phyloP scores from a whole-genome alignment of 2,329 filamentous ascomycete genomes.

The Moelleriella libera region DNA sequence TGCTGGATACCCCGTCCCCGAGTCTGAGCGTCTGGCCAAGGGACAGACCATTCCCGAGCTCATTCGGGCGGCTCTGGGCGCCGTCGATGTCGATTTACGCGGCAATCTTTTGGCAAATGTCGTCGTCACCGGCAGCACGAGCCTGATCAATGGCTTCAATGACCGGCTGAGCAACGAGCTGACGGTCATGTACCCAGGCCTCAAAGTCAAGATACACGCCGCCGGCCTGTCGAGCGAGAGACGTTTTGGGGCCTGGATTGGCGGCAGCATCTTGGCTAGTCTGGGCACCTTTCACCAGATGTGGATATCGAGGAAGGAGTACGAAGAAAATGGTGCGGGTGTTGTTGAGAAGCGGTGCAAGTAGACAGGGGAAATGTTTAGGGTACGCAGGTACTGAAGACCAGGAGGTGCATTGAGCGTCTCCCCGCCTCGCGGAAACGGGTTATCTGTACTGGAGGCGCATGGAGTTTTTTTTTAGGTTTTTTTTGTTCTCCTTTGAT shows the following conservation, averaged over 20 bases:
- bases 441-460: too few species aligned
- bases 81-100: constrained; percentile 80
- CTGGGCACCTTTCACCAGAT: constrained; percentile 97
- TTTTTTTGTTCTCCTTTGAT: too few species aligned
- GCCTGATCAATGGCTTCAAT: constrained; percentile 79
- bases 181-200: constrained; percentile 65
- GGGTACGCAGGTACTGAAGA: too few species aligned
- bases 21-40: constrained; percentile 40
- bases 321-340: constrained; percentile 80
- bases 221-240: constrained; percentile 77
- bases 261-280: constrained; percentile 88
- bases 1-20: constrained; percentile 44
- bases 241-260: constrained; percentile 89
- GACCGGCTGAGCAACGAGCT: constrained; percentile 83
- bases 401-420: too few species aligned
- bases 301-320: constrained; percentile 97
- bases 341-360: constrained; percentile 97
- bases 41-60: constrained; percentile 73
- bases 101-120: constrained; percentile 76
- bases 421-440: too few species aligned
- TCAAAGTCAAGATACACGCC: constrained; percentile 78
- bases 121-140: constrained; percentile 81
- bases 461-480: too few species aligned
- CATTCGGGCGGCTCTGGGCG: constrained; percentile 61
- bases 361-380: constrained; percentile 24